Conservation (phyloP, 2,329 filamentous ascomycete genomes). For the Xylariaceae sp. region DNA sequence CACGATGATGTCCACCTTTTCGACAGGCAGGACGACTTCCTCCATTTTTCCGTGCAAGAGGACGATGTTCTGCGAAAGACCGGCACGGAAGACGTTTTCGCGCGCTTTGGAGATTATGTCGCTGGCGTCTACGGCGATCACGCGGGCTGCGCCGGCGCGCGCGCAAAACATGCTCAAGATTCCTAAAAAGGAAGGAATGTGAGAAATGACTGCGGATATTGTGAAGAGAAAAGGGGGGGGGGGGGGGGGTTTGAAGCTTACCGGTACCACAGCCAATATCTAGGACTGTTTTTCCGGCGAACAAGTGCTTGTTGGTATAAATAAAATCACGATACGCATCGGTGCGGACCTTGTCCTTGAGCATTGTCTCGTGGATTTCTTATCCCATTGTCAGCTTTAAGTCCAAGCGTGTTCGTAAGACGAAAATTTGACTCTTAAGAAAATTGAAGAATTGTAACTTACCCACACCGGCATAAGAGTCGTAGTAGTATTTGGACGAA, state of each 20-base stretch:
- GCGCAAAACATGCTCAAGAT: constrained; percentile 95
- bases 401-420: not conserved
- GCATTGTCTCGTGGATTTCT: constrained; percentile 92
- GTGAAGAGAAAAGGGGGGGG: not conserved
- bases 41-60: constrained; percentile 83
- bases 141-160: constrained; percentile 76
- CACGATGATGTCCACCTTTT: constrained; percentile 86
- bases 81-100: constrained; percentile 79
- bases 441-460: constrained; percentile 22
- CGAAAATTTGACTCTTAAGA: not conserved
- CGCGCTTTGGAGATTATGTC: constrained; percentile 82
- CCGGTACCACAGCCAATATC: constrained; percentile 82
- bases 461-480: constrained; percentile 61
- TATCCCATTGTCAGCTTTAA: constrained; percentile 4
- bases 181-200: constrained; percentile 38
- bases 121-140: constrained; percentile 89
- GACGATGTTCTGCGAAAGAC: constrained; percentile 66
- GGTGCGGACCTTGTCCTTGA: constrained; percentile 83
- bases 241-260: constrained; percentile 27
- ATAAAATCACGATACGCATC: constrained; percentile 94
- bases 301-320: constrained; percentile 83
- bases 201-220: not conserved
- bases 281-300: constrained; percentile 78
- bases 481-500: constrained; percentile 46
- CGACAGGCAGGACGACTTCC: constrained; percentile 71